These are phyloP conservation scores for Claviceps cyperi DNA, from an alignment of 2,329 filamentous ascomycete species.

Conservation along the genomic window DNA sequence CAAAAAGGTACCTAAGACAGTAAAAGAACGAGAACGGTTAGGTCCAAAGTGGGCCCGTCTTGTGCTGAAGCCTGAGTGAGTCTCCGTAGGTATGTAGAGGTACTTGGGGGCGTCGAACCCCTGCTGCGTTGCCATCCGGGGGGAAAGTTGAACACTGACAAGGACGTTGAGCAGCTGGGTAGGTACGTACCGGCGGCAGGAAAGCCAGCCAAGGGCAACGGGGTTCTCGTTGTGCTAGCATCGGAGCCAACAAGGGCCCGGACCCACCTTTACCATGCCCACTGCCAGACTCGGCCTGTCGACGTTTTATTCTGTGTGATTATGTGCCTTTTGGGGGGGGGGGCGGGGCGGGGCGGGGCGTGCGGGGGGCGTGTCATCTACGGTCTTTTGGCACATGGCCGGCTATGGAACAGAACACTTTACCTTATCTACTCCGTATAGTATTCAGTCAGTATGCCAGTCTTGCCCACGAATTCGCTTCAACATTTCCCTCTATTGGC, in stretches of 20 bases:
- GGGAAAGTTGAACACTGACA: too few species aligned
- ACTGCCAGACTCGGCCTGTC: not conserved
- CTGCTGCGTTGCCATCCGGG: not conserved
- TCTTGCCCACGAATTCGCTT: too few species aligned
- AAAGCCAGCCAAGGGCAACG: not conserved
- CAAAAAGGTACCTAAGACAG: not conserved
- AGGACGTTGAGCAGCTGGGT: not conserved
- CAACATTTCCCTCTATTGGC: too few species aligned
- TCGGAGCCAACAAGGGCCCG: not conserved
- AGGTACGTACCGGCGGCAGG: not conserved
- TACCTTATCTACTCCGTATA: too few species aligned
- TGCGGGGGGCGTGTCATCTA: too few species aligned
- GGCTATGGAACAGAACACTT: too few species aligned
- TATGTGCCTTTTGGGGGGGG: too few species aligned
- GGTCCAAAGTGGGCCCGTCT: not conserved
- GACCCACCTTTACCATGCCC: not conserved
- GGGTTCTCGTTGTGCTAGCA: not conserved
- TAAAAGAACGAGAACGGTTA: not conserved
- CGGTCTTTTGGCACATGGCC: too few species aligned
- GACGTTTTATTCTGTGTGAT: too few species aligned
- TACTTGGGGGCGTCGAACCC: conserved; percentile 1
- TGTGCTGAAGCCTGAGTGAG: not conserved
- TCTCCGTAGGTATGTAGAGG: conserved; percentile 2
- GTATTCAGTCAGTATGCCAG: too few species aligned
- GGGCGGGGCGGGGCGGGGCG: too few species aligned